These are phyloP conservation scores for Trichocladium uniseriatum DNA, from an alignment of 495 filamentous ascomycete genomes.

Conservation along the genomic window DNA sequence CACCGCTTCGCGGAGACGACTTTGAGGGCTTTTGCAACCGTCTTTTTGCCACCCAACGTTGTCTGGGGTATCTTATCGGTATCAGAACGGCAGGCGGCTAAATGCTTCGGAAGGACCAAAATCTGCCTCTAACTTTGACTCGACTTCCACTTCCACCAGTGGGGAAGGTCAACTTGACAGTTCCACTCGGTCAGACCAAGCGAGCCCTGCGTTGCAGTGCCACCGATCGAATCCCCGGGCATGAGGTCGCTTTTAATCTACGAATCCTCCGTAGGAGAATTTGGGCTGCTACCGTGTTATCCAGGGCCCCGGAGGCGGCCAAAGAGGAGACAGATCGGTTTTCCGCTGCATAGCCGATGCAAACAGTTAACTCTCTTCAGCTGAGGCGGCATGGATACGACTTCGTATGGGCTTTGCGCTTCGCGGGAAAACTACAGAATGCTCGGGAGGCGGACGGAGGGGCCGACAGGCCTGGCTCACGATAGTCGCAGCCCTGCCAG, in stretches of 20 bases:
- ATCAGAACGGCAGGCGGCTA: slow-evolving; percentile 9
- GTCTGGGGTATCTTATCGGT: background rate
- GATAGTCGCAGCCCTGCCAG: background rate
- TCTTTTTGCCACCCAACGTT: slow-evolving; percentile 10
- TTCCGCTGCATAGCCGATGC: too few relatives aligned
- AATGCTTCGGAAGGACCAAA: slow-evolving; percentile 9
- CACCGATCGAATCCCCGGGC: slow-evolving; percentile 5
- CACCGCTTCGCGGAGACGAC: too few relatives aligned
- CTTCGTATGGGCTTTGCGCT: too few relatives aligned
- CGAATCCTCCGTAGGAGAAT: background rate
- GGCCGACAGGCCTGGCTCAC: slow-evolving; percentile 6
- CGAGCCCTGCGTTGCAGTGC: slow-evolving; percentile 6
- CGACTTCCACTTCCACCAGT: background rate
- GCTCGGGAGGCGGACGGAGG: slow-evolving; percentile 8
- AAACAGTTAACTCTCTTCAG: too few relatives aligned
- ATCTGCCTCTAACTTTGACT: background rate
- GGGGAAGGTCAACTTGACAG: slow-evolving; percentile 1
- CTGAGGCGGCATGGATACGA: too few relatives aligned
- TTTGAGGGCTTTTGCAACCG: too few relatives aligned
- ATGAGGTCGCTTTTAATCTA: slow-evolving; percentile 9
- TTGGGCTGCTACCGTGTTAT: slow-evolving; percentile 9
- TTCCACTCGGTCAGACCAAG: slow-evolving; percentile 4
- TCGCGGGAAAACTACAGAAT: too few relatives aligned
- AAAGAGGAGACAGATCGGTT: background rate
- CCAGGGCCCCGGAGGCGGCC: background rate